Evolutionary conservation across 1,139 yeast species (phyloP), one percentile per base, ranked within the genome.

Genomic region (Suhomyces atakaporum): DNA sequence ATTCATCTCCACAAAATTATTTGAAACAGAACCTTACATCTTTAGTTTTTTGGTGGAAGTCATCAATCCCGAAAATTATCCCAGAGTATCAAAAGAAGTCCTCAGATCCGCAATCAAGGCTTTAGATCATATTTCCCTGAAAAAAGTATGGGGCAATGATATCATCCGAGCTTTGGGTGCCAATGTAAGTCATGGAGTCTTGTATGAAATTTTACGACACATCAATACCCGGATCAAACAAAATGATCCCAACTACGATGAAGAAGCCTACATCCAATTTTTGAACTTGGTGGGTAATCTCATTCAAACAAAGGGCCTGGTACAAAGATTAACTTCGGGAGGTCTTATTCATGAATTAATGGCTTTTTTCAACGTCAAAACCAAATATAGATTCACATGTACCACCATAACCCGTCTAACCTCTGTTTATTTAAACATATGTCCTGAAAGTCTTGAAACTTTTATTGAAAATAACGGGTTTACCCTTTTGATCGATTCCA

Each of bases 121-220:
- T 0, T 69, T 90, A 42, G 87, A 86, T 44, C 78, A 83, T 43
- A 78, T 88, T 11, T 77, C 95, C 2, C 66, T 76, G 29, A 83
- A 81, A 51, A 78, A 80, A 34, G 74, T 75, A 3, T 84, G 90
- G 77, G 82, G 92, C 15, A 73, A 83, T 31, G 97, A 90, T 46
- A 72, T 90, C 23, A 72, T 89, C 38, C 72, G 88, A 42, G 80
- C 88, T n/a, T 62, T 89, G 49, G 88, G 94, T n/a, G 97, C 94
- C 4, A 88, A 88, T 53, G 89, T 90, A 24, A 81, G 81, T 40
- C 96, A 90, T 58, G 97, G 97, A 0, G 63, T 81, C 6, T 55
- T 90, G 28, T 86, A 84, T 63, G 90, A 86, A 51, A 74, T 83
- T 30, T 60, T 90, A 26, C 74, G 94, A 44, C 69, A 69, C 33